A percentile compares a stretch with the other conserved stretches of the same genome.
Evolutionary conservation across 768 basidiomycete species (phyloP).

Genomic region (Baorangia bicolor): DNA sequence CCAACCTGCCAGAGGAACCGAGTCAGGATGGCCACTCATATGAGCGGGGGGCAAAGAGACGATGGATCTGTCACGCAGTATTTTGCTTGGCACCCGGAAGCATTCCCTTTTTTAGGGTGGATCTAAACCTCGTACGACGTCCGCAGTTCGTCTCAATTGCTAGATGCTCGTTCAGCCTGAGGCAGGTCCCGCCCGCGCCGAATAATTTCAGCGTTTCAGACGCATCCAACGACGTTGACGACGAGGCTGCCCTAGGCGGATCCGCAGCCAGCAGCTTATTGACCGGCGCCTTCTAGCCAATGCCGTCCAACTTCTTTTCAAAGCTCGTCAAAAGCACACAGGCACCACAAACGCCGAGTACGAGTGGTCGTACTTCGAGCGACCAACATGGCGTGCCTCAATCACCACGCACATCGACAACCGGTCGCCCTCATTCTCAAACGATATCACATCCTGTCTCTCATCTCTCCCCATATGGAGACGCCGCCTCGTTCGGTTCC

Average conservation of each 20-base stretch:
- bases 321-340: slow-evolving; percentile 30
- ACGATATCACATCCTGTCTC: slow-evolving; percentile 10
- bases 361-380: background rate
- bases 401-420: background rate
- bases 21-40: background rate
- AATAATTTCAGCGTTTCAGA: background rate
- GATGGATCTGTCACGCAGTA: background rate
- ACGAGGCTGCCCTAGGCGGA: background rate
- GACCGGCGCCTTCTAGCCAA: slow-evolving; percentile 1
- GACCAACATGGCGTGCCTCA: background rate
- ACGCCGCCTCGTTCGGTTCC: slow-evolving; percentile 12
- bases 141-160: background rate
- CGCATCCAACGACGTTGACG: background rate
- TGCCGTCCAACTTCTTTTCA: slow-evolving; percentile 32
- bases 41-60: background rate
- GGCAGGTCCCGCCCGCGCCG: background rate
- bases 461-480: background rate
- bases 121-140: background rate
- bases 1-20: background rate
- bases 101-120: background rate
- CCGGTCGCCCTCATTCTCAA: slow-evolving; percentile 9
- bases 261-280: background rate
- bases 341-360: slow-evolving; percentile 6
- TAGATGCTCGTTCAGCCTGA: background rate
- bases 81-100: background rate